Base-by-base conservation (phyloP, 495 filamentous ascomycete genomes). In the Glarea lozoyensis region DNA sequence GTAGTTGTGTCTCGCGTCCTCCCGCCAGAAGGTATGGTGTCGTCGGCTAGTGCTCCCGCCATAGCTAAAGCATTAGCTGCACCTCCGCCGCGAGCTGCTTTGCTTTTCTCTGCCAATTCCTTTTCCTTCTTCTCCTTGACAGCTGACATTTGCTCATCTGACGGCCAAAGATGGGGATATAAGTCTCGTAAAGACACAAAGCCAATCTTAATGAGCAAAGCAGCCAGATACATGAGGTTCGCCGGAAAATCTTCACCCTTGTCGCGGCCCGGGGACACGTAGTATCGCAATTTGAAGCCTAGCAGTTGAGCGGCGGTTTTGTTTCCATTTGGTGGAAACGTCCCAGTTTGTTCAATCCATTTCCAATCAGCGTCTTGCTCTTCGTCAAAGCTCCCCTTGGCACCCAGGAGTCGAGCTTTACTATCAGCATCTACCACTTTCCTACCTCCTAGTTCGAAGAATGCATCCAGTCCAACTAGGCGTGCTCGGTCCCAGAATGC, bases 261-360 rank as follows among this genome's bases (percentile, higher is more conserved):
- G 31, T 76, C 69, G 24, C 86, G 75, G 23, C 84, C 86, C 6
- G 75, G 67, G 5, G 83, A 84, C 21, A 76, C 71, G 56, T 99
- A 99, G 64, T 95, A 96, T 21, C 87, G 84, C 35, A 99, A 76
- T 59, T 99, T 99, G 72, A 99, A 97, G 6, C 93, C 93, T 19
- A 99, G 78, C 20, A 99, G 72, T 57, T 96, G 89, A 10, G 93
- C 93, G 1, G 93, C 93, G 42, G 89, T 81, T 30, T 79, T 75
- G 54, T 95, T 99, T 34, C 93, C 93, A 33, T 74, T 65, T 1
- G 89, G 86, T 12, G 88, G 88, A 13, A 88, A 60, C 0, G 85
- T 93, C 42, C 79, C 78, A 9, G 89, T 94, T 42, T 70, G 68
- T 51, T 75, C 71, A 40, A 92, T 84, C 86, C 87, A 94, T 34